These are phyloP conservation scores for Globisporangium barbulae DNA, from an alignment of 352 stramenopile species.

Conservation along the genomic window DNA sequence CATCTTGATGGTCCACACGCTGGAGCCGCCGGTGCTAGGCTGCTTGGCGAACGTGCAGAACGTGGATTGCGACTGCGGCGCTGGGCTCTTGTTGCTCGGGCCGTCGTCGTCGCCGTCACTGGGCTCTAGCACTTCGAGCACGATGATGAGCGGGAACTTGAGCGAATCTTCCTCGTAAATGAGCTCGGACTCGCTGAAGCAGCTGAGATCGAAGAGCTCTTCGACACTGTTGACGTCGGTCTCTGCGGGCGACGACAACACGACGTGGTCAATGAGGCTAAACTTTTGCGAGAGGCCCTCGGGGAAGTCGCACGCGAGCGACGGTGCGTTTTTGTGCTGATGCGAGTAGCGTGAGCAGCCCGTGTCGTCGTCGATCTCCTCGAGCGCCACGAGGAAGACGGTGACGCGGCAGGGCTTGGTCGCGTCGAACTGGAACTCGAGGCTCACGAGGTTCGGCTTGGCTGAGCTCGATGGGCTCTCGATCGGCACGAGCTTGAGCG, in stretches of 20 bases:
- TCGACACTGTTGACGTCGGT: slow-evolving; percentile 11
- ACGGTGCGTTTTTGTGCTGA: slow-evolving; percentile 36
- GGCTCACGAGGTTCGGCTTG: slow-evolving; percentile 22
- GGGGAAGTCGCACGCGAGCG: slow-evolving; percentile 38
- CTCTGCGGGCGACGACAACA: not conserved
- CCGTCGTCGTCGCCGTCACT: not conserved
- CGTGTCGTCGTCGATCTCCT: slow-evolving; percentile 67
- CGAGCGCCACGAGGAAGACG: slow-evolving; percentile 58
- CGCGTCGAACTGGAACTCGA: slow-evolving; percentile 80
- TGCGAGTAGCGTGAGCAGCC: slow-evolving; percentile 57
- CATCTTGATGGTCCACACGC: slow-evolving; percentile 60
- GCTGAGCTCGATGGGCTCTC: slow-evolving; percentile 19
- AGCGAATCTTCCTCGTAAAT: slow-evolving; percentile 37
- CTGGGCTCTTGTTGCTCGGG: not conserved
- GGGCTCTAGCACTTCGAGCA: slow-evolving; percentile 51
- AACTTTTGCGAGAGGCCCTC: slow-evolving; percentile 58
- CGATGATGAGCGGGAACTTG: slow-evolving; percentile 65
- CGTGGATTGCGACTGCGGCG: slow-evolving; percentile 71
- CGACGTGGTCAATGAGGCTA: slow-evolving; percentile 24
- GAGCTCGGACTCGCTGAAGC: slow-evolving; percentile 37
- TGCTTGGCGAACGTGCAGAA: slow-evolving; percentile 72
- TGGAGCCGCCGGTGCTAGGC: slow-evolving; percentile 27
- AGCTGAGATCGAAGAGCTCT: slow-evolving; percentile 41
- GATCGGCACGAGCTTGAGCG: slow-evolving; percentile 43
- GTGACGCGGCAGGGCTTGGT: slow-evolving; percentile 67